Percentiles rank a stretch among this genome's conserved stretches.
Conservation (phyloP, 257 asterid species). For the Fraxinus pennsylvanica region DNA sequence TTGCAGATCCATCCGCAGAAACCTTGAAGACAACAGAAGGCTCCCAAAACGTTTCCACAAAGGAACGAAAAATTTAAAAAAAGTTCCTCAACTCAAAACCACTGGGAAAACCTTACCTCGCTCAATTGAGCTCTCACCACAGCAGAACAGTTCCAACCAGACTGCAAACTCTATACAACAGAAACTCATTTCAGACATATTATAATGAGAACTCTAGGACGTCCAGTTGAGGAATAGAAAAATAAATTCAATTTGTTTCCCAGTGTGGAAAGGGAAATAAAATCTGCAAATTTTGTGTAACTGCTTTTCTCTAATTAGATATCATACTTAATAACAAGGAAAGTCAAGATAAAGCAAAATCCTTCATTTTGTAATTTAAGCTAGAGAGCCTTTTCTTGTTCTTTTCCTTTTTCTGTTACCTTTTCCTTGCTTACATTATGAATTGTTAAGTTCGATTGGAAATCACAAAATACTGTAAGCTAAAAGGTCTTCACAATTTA, state of each 20-base stretch:
- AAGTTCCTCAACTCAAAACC: slow-evolving; percentile 31
- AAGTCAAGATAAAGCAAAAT: background rate
- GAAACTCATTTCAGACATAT: slow-evolving; percentile 7
- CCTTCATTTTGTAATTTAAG: background rate
- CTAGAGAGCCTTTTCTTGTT: background rate
- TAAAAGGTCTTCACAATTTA: background rate
- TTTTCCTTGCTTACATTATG: background rate
- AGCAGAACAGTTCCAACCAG: slow-evolving; percentile 50
- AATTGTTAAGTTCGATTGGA: background rate
- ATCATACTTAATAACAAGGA: background rate
- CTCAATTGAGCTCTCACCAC: slow-evolving; percentile 58
- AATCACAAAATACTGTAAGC: background rate
- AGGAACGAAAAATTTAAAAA: slow-evolving; percentile 30
- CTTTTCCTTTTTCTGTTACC: background rate
- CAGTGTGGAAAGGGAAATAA: background rate
- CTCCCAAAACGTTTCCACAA: slow-evolving; percentile 32
- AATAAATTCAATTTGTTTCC: background rate
- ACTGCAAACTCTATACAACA: slow-evolving; percentile 48
- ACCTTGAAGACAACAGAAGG: slow-evolving; percentile 58
- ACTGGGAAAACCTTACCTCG: slow-evolving; percentile 50
- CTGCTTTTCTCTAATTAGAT: slow-evolving; percentile 2
- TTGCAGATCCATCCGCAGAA: slow-evolving; percentile 56
- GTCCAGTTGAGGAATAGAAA: slow-evolving; percentile 2
- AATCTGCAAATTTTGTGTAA: slow-evolving; percentile 10
- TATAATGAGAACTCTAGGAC: slow-evolving; percentile 14